Evolutionary conservation across 768 basidiomycete species (phyloP), one percentile per base, ranked within the genome.

Genomic region (Boletus coccyginus): DNA sequence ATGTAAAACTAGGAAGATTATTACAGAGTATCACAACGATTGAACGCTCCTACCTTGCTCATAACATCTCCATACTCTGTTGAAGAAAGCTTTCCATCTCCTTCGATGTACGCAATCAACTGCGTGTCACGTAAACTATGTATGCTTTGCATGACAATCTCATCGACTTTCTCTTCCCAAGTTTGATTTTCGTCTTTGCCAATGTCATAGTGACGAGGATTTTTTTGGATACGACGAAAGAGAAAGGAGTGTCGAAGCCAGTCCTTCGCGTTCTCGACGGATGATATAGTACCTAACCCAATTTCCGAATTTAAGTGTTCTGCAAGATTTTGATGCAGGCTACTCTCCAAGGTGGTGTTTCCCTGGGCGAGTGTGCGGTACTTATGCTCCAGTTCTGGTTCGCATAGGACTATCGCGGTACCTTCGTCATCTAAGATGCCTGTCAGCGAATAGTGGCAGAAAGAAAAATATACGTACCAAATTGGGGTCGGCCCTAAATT

Each of bases 291-390:
- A 3, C 86, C 83, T 11, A 98, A 78, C 0, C 88, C 88, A 52
- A 98, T 88, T 73, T 99, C 96, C 2, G 93, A 93, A 66, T 98
- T 98, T 61, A 99, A 73, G 70, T 98, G 94, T 69, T 98, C 96
- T 4, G 85, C 75, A 7, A 99, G 81, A 66, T 91, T 90, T 47
- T 75, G 73, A 70, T 97, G 94, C 11, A 95, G 81, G 56, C 79
- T 87, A 65, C 92, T 94, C 73, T 98, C 96, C 35, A 99, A 77
- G 16, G 88, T 74, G 0, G 88, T 93, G 52, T 77, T 82, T 7
- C 90, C 90, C 62, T 87, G 85, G 2, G 79, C 77, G 17, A 94
- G 77, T 5, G 79, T 74, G 46, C 79, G 77, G 70, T 94, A 95
- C 66, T 92, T 92, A 16, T 71, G 69, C 66, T 89, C 88, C 2